Evolutionary conservation across 345 rosid species (phyloP), one percentile per base, ranked within the genome.

Genomic region (Salix purpurea): DNA sequence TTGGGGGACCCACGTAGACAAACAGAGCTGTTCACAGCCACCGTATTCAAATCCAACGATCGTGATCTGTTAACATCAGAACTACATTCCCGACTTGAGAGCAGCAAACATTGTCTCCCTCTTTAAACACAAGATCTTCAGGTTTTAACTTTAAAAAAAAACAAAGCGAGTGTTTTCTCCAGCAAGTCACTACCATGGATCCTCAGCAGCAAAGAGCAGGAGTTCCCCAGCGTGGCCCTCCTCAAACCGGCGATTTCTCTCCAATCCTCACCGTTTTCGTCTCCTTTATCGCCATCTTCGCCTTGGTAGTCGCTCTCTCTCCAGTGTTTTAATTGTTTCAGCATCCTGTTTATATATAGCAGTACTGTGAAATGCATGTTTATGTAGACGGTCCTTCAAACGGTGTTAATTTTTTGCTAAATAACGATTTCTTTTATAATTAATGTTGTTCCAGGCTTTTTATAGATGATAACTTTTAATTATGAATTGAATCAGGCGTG

Each of bases 241-340:
- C 85, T 2, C 85, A 82, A 21, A 77, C 78, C 24, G 81, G 88
- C 36, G 85, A 76, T 75, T 64, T 70, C 65, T 69, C 84, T 39
- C 64, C 83, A 9, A 71, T 86, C 24, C 46, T 75, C 80, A 2
- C 87, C 7, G 72, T 83, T 3, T 87, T 91, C 42, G 65, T 88
- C 70, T 54, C 73, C 54, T 82, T 89, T 65, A 28, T 76, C 48
- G 91, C 77, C 58, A 67, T 91, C 74, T 56, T 84, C 64, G 76
- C 82, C 23, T 28, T 83, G 80, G 97, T 91, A 86, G 68, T 58
- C 74, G 37, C 48, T 72, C 65, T 12, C n/a, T 46, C 28, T 11
- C 62, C 26, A 56, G 62, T n/a, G 26, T 10, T 4, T 15, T 34
- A 66, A 32, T 46, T 37, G 60, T 74, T 34, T 4, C 71, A 44